Evolutionary conservation across 2,329 filamentous ascomycete species (phyloP).

Genomic region (Hymenoscyphus albidus): DNA sequence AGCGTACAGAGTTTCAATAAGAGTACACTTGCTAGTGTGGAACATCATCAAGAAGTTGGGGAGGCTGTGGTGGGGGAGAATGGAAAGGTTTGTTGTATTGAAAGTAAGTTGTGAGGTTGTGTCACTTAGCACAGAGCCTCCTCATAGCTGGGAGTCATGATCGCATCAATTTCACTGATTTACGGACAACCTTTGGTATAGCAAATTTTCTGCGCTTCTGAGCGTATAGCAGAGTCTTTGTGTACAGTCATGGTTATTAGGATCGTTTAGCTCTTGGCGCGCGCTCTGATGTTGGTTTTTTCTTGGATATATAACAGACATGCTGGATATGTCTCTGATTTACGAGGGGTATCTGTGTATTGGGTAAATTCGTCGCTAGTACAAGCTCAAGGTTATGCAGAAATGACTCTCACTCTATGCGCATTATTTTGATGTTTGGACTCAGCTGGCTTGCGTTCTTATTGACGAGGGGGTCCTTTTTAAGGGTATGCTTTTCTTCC

Average conservation of each 20-base stretch:
- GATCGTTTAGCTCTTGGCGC: too few species aligned
- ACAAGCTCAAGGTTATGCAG: too few species aligned
- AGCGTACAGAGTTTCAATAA: slow-evolving; percentile 43
- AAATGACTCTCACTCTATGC: too few species aligned
- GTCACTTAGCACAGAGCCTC: not conserved
- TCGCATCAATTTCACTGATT: too few species aligned
- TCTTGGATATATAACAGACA: not conserved
- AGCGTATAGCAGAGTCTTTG: too few species aligned
- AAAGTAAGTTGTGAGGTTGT: slow-evolving; percentile 22
- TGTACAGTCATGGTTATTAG: too few species aligned
- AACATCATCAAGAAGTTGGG: slow-evolving; percentile 20
- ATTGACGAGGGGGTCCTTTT: not conserved
- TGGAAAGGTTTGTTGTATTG: slow-evolving; percentile 26
- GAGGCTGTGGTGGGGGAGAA: slow-evolving; percentile 22
- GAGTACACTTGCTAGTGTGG: slow-evolving; percentile 28
- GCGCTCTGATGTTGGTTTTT: too few species aligned
- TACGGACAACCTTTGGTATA: too few species aligned
- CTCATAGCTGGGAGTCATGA: too few species aligned
- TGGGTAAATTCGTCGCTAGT: too few species aligned
- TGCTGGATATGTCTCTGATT: not conserved
- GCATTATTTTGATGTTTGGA: not conserved
- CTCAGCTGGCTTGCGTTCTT: not conserved
- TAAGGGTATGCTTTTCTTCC: not conserved
- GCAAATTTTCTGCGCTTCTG: too few species aligned
- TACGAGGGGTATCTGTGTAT: not conserved